Evolutionary conservation across 257 asterid species (phyloP).

Genomic region (Solanum commersonii): DNA sequence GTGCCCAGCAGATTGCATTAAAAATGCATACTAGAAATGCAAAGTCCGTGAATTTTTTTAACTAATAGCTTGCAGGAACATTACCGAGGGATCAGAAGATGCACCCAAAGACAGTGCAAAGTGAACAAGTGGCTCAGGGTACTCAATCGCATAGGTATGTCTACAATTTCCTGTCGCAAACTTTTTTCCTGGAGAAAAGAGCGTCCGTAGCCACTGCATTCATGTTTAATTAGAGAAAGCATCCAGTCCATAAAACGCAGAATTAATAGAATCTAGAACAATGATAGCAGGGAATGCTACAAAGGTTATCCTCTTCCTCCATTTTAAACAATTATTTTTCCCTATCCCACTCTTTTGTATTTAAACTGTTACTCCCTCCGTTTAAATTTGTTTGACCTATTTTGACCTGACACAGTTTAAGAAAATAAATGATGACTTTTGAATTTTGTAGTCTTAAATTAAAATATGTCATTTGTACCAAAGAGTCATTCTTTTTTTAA

Average conservation of each 20-base stretch:
- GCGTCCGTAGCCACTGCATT: slow-evolving; percentile 72
- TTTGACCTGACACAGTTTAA: not conserved
- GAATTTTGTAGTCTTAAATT: not conserved
- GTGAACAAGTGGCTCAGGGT: slow-evolving; percentile 83
- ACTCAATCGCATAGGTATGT: slow-evolving; percentile 64
- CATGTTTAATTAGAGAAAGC: slow-evolving; percentile 1
- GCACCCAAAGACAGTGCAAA: slow-evolving; percentile 85
- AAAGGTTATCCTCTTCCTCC: not conserved
- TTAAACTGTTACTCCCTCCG: not conserved
- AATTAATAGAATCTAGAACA: not conserved
- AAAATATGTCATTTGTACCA: not conserved
- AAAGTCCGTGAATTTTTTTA: not conserved
- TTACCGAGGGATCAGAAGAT: slow-evolving; percentile 75
- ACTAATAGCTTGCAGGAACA: not conserved
- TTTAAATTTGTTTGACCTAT: not conserved
- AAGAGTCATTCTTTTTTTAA: not conserved
- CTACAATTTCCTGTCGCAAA: slow-evolving; percentile 31
- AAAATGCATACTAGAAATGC: not conserved
- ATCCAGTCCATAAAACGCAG: not conserved
- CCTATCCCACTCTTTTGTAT: not conserved
- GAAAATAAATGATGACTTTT: not conserved
- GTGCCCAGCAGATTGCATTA: not conserved
- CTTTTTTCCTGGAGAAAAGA: slow-evolving; percentile 74
- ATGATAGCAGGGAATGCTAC: not conserved
- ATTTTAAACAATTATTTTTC: not conserved